Conservation (phyloP, 2,329 filamentous ascomycete species). For the Clonostachys rosea region DNA sequence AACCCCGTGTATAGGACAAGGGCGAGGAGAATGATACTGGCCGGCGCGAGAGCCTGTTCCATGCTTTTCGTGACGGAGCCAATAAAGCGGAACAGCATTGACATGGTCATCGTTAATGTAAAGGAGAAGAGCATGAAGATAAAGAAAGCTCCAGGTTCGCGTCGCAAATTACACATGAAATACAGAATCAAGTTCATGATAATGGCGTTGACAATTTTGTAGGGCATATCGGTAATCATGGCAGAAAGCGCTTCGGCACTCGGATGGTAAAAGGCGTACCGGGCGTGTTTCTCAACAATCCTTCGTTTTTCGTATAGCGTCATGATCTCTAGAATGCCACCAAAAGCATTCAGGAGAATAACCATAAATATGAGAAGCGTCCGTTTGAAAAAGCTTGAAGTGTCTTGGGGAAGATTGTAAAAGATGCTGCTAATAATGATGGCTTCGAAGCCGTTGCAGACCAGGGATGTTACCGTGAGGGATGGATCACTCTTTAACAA, state of each 20-base stretch:
- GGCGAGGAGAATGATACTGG: constrained; percentile 27
- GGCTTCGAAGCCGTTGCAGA: constrained; percentile 36
- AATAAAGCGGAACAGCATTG: constrained; percentile 50
- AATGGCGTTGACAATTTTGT: constrained; percentile 31
- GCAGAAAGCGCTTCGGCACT: constrained; percentile 25
- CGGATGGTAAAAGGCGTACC: constrained; percentile 32
- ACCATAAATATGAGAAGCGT: constrained; percentile 42
- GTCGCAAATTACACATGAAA: constrained; percentile 40
- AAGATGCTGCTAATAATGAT: constrained; percentile 46
- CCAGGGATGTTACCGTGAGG: constrained; percentile 39
- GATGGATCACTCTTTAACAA: constrained; percentile 32
- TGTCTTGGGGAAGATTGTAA: constrained; percentile 34
- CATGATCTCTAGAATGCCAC: constrained; percentile 24
- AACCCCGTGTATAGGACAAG: constrained; percentile 43
- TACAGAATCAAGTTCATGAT: constrained; percentile 40
- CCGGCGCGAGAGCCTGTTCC: constrained; percentile 36
- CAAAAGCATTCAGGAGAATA: constrained; percentile 42
- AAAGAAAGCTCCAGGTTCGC: constrained; percentile 39
- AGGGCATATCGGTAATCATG: constrained; percentile 35
- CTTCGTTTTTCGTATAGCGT: constrained; percentile 28
- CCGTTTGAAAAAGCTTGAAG: constrained; percentile 34
- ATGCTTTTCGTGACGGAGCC: constrained; percentile 46
- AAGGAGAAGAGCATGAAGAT: constrained; percentile 41
- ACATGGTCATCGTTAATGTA: constrained; percentile 56
- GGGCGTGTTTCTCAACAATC: constrained; percentile 31